These are phyloP conservation scores for Sambucus nigra DNA, from an alignment of 129 eudicot species.

Conservation along the genomic window DNA sequence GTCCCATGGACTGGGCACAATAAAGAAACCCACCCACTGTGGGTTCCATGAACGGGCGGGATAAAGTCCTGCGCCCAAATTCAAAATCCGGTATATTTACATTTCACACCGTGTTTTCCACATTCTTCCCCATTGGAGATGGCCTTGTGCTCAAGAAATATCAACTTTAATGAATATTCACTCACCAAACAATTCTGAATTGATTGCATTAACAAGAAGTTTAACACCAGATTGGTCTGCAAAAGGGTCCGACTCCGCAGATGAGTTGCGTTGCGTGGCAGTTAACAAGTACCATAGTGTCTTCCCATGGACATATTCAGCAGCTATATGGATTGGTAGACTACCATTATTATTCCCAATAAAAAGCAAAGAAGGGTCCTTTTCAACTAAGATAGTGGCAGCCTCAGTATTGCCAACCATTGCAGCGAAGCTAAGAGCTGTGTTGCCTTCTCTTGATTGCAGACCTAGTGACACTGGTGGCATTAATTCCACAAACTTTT, in stretches of 20 bases:
- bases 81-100: too few species aligned
- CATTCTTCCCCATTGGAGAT: too few species aligned
- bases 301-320: conserved; percentile 11
- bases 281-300: conserved; percentile 7
- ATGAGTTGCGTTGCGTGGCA: neutral
- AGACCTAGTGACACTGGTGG: conserved; percentile 17
- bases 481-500: conserved; percentile 22
- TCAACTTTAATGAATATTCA: too few species aligned
- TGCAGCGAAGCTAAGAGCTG: conserved; percentile 21
- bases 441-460: neutral
- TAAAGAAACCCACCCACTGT: too few species aligned
- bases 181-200: neutral
- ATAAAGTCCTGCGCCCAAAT: too few species aligned
- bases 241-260: neutral
- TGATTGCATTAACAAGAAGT: neutral
- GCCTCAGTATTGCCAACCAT: conserved; percentile 17
- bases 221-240: neutral
- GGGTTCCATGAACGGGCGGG: too few species aligned
- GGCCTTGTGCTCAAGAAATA: too few species aligned
- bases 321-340: conserved; percentile 17
- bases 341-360: neutral
- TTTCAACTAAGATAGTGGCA: conserved; percentile 18
- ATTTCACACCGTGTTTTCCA: too few species aligned
- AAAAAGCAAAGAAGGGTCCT: conserved; percentile 17
- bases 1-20: too few species aligned